phyloP scores from a whole-genome alignment of 1,284 basidiomycete genomes.

The Erythrobasidium hasegawianum region DNA sequence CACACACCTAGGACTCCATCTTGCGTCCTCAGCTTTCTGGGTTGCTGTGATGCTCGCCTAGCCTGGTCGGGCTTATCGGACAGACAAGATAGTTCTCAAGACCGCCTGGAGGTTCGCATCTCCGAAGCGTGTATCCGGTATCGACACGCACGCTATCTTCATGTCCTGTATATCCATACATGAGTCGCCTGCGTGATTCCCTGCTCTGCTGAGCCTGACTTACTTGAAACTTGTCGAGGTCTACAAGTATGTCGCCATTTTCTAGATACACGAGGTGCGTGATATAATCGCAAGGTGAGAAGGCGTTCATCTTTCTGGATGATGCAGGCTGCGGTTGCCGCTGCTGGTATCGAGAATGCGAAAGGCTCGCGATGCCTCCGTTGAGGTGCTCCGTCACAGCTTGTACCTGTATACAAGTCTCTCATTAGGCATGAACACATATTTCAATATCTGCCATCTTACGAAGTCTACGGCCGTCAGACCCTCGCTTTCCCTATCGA shows the following conservation, averaged over 20 bases:
- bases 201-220: constrained; percentile 46
- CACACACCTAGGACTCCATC: no score
- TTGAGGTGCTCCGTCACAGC: constrained; percentile 5
- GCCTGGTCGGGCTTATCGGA: no score
- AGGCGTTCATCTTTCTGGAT: constrained; percentile 24
- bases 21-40: no score
- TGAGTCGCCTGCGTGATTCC: neutral
- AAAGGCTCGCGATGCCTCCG: neutral
- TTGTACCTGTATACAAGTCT: constrained; percentile 30
- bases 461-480: constrained; percentile 73
- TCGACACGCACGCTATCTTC: neutral
- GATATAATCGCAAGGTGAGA: constrained; percentile 52
- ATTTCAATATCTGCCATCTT: constrained; percentile 14
- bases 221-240: constrained; percentile 61
- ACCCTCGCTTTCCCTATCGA: constrained; percentile 84
- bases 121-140: constrained; percentile 8
- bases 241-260: constrained; percentile 61
- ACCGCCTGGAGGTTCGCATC: neutral
- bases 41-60: no score
- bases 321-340: constrained; percentile 10
- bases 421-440: neutral
- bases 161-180: constrained; percentile 8
- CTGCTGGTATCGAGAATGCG: neutral
- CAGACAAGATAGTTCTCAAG: neutral
- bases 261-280: constrained; percentile 78